A percentile compares a stretch with the other conserved stretches of the same genome.
These are phyloP conservation scores for Linaria vulgaris DNA, from an alignment of 257 asterid genomes.

Conservation along the genomic window DNA sequence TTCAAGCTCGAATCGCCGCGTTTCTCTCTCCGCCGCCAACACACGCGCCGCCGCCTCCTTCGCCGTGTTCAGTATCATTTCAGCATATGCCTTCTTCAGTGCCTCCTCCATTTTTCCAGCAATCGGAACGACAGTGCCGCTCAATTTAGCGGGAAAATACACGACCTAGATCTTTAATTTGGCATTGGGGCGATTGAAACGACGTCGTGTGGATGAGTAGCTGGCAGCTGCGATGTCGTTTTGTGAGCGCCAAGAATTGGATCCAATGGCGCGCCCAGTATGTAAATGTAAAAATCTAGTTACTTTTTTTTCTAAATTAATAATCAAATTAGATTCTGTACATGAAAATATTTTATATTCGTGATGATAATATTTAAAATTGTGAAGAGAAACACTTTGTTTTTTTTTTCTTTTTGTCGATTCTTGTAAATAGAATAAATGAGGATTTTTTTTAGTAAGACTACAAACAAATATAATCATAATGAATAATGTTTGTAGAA, in stretches of 20 bases:
- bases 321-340: too few relatives aligned
- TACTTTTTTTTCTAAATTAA: too few relatives aligned
- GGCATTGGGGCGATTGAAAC: conserved; percentile 1
- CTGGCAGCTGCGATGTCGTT: conserved; percentile 2
- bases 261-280: conserved; percentile 22
- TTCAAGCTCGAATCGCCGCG: conserved; percentile 52
- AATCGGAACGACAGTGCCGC: conserved; percentile 12
- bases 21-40: conserved; percentile 55
- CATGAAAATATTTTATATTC: too few relatives aligned
- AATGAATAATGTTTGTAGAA: too few relatives aligned
- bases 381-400: too few relatives aligned
- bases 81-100: conserved; percentile 65
- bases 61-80: conserved; percentile 64
- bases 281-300: too few relatives aligned
- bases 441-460: too few relatives aligned
- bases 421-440: too few relatives aligned
- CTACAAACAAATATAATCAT: too few relatives aligned
- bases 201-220: conserved; percentile 17
- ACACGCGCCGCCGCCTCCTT: conserved; percentile 85
- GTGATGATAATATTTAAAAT: too few relatives aligned
- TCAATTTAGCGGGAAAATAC: conserved; percentile 8
- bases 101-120: conserved; percentile 41
- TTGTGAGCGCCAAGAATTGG: conserved; percentile 26
- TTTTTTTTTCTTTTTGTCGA: too few relatives aligned
- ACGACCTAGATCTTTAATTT: conserved; percentile 14